Evolutionary conservation across 768 basidiomycete genomes (phyloP), one percentile per base, ranked within the genome.

Genomic region (Piloderma croceum): DNA sequence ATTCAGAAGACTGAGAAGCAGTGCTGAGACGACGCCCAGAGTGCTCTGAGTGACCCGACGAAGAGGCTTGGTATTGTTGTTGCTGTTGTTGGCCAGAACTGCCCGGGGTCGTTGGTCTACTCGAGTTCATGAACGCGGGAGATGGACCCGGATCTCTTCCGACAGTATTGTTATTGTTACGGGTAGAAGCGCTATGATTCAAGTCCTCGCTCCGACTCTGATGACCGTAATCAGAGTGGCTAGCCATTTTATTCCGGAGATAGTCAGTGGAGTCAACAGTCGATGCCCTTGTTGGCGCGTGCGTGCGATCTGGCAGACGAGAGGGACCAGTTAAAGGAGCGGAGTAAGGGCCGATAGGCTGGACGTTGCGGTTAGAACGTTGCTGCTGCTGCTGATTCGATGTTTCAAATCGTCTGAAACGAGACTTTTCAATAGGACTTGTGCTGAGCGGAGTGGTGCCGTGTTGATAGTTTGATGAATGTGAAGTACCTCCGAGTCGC

Each of bases 241-340:
- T 66, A 69, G 52, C 73, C 70, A 62, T 75, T 68, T 38, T 72
- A 67, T 61, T 81, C 77, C 48, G 66, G 58, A 39, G 77, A n/a
- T n/a, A n/a, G n/a, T n/a, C n/a, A n/a, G n/a, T 54, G 24, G 71
- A 64, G 44, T 72, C 69, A 41, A 77, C 55, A 10, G 83, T 86
- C 41, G 82, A 80, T 5, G 83, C 74, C 65, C 83, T 75, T 27
- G 71, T 74, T 38, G 81, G 81, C 33, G 73, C 53, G 52, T 67
- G 52, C 22, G 76, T 68, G 31, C 80, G 77, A 50, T 77, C 77
- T 45, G 71, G 61, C 15, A 68, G 50, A 23, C 69, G 66, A 36
- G 65, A 39, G 36, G 68, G 43, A 41, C 50, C 62, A 6, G 56
- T 36, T 13, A 68, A 59, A 20, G 68, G 62, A 7, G 65, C 58